Base-by-base conservation (phyloP, 352 stramenopile species). In the Thraustotheca clavata region DNA sequence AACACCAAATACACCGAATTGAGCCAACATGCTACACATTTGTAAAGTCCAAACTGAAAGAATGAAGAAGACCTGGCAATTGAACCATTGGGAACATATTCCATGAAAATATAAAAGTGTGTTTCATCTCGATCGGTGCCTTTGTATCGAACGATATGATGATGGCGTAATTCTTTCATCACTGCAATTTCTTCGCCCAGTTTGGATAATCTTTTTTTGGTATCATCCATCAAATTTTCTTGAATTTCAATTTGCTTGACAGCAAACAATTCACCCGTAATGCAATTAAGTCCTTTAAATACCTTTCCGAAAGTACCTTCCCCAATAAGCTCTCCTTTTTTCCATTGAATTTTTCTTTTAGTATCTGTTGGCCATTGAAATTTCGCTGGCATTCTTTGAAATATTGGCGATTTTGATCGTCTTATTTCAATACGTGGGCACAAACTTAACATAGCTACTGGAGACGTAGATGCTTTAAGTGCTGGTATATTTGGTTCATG, bases 81-180 rank as follows among this genome's bases (percentile, higher is more conserved):
- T 4, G 85, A 96, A 2, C 94, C 93, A 33, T 89, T 91, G 5
- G 94, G 86, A 5, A 98, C 87, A 73, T 96, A 98, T 74, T 98
- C 91, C 83, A 98, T 96, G 72, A 98, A 98, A 63, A 98, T 98
- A 69, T 90, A 94, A 38, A 98, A 86, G 57, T 85, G 70, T 27
- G 77, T 82, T 8, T 83, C 79, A 29, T 73, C 78, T 35, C 79
- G 77, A 52, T 96, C 79, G 49, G 78, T 88, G 77, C 87, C 79
- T 87, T 92, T 70, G 69, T 95, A 98, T 70, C 83, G 79, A 49
- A 98, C 95, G 74, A 98, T 98, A 68, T 98, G 96, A 32, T 87
- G 80, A 73, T 98, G 95, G 49, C 80, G 80, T 27, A 98, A 78
- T 61, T 89, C 92, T 71, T 95, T 87, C 91, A 98, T 97, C 29